Base-by-base conservation (phyloP, 768 basidiomycete genomes). In the Panus rudis region DNA sequence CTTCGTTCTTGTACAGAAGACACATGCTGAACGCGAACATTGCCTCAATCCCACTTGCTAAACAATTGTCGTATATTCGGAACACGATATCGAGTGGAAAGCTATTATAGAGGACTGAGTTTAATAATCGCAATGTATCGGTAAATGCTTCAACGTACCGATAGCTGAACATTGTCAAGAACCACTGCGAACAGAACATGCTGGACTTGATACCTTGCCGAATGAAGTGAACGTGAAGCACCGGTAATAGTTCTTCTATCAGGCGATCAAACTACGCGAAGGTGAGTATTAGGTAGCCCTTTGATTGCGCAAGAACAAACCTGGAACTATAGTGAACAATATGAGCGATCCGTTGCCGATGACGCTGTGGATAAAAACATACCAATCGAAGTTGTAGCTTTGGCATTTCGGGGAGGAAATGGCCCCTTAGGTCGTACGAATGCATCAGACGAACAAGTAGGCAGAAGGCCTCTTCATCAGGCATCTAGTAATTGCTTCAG, bases 171-270 rank as follows among this genome's bases (percentile, higher is more conserved):
- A 99, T 66, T 0, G 96, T 98, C 59, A 99, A 70, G 63, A 98
- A 97, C 96, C 96, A 99, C 51, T 98, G 96, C 12, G 90, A 92
- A 56, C 91, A 94, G 59, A 86, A 98, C 92, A 99, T 98, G 65
- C 87, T 93, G 35, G 91, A 92, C 62, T 97, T 98, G 58, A 98
- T 69, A 23, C 93, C 94, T 63, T 96, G 88, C 23, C 93, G 79
- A 23, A 94, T 64, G 56, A 99, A 89, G 63, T 98, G 96, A 19
- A 94, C 68, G 56, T 98, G 92, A 5, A 98, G 69, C 4, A 93
- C 87, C 4, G 96, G 96, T 3, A 97, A 67, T 8, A 94, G 58
- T 51, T 99, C 96, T 59, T 99, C 96, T 33, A 96, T 66, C 38
- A 97, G 66, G 22, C 93, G 86, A 60, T 98, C 96, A 63, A 98